Evolutionary conservation across 176 grass and related monocot species (phyloP).

Genomic region (Thalia dealbata): DNA sequence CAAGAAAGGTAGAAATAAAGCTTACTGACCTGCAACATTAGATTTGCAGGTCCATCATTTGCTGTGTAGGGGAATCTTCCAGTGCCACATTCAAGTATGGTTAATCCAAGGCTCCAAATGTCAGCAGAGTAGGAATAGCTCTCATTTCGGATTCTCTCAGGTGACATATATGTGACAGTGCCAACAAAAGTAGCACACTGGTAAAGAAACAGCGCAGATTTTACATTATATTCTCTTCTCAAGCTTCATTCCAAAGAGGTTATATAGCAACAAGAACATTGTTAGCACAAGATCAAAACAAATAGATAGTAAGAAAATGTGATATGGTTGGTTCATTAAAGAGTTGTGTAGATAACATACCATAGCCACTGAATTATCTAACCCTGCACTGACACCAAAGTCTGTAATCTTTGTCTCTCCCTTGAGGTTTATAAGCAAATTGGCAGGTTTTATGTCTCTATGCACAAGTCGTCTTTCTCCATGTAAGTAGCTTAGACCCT

Average conservation of each 20-base stretch:
- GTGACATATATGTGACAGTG: constrained; percentile 96
- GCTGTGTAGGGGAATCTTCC: constrained; percentile 93
- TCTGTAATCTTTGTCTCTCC: constrained; percentile 85
- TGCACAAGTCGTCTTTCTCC: constrained; percentile 81
- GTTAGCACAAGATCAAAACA: constrained; percentile 18
- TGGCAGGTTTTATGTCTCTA: constrained; percentile 98
- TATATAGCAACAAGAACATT: neutral
- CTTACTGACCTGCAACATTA: constrained; percentile 78
- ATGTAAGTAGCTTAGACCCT: constrained; percentile 88
- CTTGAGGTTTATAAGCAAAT: constrained; percentile 88
- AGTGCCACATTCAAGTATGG: constrained; percentile 80
- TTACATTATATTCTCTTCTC: constrained; percentile 13
- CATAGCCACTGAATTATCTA: constrained; percentile 95
- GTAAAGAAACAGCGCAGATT: constrained; percentile 18
- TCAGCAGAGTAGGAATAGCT: constrained; percentile 85
- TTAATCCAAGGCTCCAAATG: constrained; percentile 96
- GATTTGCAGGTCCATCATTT: constrained; percentile 80
- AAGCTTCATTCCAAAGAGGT: neutral
- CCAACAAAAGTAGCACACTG: constrained; percentile 99
- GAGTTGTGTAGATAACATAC: constrained; percentile 41
- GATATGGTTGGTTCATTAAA: constrained; percentile 1
- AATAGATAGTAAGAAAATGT: constrained; percentile 15
- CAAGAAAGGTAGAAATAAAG: constrained; percentile 4
- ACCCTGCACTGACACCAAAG: constrained; percentile 81
- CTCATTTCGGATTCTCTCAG: constrained; percentile 95